phyloP scores from a whole-genome alignment of 495 filamentous ascomycete species.

The Thozetella sp. region DNA sequence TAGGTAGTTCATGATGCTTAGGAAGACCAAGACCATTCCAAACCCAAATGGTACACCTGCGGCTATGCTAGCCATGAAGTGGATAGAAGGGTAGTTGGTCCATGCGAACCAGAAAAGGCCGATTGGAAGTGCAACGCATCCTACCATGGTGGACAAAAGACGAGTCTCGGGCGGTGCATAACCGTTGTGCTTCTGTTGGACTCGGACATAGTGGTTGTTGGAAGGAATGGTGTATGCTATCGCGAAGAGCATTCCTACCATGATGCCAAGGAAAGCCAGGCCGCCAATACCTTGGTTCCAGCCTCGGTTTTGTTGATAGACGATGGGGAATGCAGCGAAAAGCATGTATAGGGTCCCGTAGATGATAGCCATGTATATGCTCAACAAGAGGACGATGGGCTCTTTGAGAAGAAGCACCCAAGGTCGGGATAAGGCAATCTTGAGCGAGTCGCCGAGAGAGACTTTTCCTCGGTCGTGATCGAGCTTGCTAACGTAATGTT shows the following conservation, averaged over 20 bases:
- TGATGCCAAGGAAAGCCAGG: constrained; percentile 76
- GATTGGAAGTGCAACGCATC: constrained; percentile 48
- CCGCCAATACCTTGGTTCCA: constrained; percentile 75
- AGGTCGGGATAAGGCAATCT: constrained; percentile 61
- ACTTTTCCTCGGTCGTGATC: constrained; percentile 60
- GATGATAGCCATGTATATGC: constrained; percentile 75
- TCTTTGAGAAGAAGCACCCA: constrained; percentile 77
- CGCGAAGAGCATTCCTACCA: constrained; percentile 74
- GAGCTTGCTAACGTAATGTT: constrained; percentile 54
- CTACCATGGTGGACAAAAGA: constrained; percentile 74
- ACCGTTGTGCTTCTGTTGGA: constrained; percentile 53
- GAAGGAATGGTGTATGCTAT: constrained; percentile 68
- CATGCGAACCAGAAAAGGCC: constrained; percentile 66
- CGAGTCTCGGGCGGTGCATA: constrained; percentile 75
- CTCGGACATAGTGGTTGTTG: constrained; percentile 60
- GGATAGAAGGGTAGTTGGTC: constrained; percentile 49
- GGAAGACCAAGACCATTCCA: constrained; percentile 61
- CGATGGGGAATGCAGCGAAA: constrained; percentile 85
- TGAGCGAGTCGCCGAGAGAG: constrained; percentile 43
- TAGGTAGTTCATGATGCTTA: constrained; percentile 77
- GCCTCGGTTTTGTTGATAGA: constrained; percentile 72
- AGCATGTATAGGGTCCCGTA: constrained; percentile 88
- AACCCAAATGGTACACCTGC: constrained; percentile 46
- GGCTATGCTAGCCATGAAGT: constrained; percentile 52
- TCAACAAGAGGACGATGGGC: constrained; percentile 80